Conservation (phyloP, 352 stramenopile species). For the Aphanomyces invadans region DNA sequence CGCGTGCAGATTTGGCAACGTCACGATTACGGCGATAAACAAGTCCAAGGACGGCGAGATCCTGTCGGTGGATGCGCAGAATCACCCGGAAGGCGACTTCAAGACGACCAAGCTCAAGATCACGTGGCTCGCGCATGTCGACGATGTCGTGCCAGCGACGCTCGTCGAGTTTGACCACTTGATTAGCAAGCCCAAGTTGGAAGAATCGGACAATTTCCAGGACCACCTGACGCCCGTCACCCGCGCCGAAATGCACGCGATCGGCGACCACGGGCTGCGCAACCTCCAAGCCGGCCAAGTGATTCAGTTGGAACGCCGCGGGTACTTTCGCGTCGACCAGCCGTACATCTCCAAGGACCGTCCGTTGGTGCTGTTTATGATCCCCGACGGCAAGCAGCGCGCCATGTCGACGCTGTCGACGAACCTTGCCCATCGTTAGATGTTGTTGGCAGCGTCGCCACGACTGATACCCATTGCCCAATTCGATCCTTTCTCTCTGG, state of each 20-base stretch:
- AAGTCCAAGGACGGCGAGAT: slow-evolving; percentile 38
- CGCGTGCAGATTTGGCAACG: slow-evolving; percentile 60
- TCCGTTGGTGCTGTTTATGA: slow-evolving; percentile 97
- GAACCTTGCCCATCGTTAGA: slow-evolving; percentile 76
- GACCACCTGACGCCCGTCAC: slow-evolving; percentile 95
- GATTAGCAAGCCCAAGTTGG: slow-evolving; percentile 97
- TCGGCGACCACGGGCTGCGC: slow-evolving; percentile 94
- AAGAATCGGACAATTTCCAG: slow-evolving; percentile 97
- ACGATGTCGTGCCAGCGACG: slow-evolving; percentile 80
- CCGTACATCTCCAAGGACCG: slow-evolving; percentile 74
- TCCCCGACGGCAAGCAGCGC: slow-evolving; percentile 96
- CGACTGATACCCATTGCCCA: too few relatives aligned
- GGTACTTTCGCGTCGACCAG: slow-evolving; percentile 94
- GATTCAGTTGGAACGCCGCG: slow-evolving; percentile 97
- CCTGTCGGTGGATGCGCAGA: slow-evolving; percentile 56
- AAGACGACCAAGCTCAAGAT: slow-evolving; percentile 96
- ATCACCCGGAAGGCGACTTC: slow-evolving; percentile 82
- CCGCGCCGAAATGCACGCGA: slow-evolving; percentile 86
- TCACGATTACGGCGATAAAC: slow-evolving; percentile 68
- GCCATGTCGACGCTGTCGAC: slow-evolving; percentile 84
- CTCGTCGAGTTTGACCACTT: slow-evolving; percentile 99
- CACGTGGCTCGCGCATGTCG: slow-evolving; percentile 91
- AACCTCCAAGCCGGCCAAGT: slow-evolving; percentile 92
- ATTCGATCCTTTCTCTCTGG: too few relatives aligned
- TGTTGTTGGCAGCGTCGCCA: too few relatives aligned